These are phyloP conservation scores for Heterobasidion parviporum DNA, from an alignment of 1,284 basidiomycete genomes.

Conservation along the genomic window DNA sequence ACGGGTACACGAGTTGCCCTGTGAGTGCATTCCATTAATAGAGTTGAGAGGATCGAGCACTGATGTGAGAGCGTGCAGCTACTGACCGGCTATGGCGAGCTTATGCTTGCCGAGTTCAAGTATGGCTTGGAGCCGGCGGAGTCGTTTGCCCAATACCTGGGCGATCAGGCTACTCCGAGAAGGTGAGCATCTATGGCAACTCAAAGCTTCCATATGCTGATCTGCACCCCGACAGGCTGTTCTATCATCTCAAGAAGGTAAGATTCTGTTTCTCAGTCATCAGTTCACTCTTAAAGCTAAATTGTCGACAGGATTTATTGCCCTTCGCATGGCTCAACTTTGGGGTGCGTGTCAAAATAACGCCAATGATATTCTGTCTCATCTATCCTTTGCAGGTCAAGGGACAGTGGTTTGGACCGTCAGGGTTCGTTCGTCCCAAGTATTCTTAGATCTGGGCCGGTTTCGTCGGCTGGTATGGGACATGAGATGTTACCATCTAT, in stretches of 20 bases:
- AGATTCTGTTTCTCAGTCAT: not conserved
- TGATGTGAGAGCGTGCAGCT: slow-evolving; percentile 35
- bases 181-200: slow-evolving; percentile 31
- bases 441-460: slow-evolving; percentile 12
- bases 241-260: slow-evolving; percentile 91
- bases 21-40: slow-evolving; percentile 32
- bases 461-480: not conserved
- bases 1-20: slow-evolving; percentile 82
- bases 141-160: slow-evolving; percentile 61
- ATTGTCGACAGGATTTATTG: slow-evolving; percentile 62
- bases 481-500: no score
- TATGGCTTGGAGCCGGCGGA: slow-evolving; percentile 87
- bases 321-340: slow-evolving; percentile 84
- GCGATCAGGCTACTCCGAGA: slow-evolving; percentile 64
- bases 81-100: slow-evolving; percentile 76
- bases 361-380: not conserved
- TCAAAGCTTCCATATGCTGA: slow-evolving; percentile 3
- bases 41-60: not conserved
- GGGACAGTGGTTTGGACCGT: slow-evolving; percentile 62
- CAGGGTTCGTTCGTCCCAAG: slow-evolving; percentile 42
- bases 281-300: not conserved
- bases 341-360: not conserved
- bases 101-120: slow-evolving; percentile 87
- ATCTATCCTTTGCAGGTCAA: slow-evolving; percentile 33
- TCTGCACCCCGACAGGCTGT: slow-evolving; percentile 37